These are phyloP conservation scores for Epipyxis sp. DNA, from an alignment of 108 stramenopile species.

Conservation along the genomic window DNA sequence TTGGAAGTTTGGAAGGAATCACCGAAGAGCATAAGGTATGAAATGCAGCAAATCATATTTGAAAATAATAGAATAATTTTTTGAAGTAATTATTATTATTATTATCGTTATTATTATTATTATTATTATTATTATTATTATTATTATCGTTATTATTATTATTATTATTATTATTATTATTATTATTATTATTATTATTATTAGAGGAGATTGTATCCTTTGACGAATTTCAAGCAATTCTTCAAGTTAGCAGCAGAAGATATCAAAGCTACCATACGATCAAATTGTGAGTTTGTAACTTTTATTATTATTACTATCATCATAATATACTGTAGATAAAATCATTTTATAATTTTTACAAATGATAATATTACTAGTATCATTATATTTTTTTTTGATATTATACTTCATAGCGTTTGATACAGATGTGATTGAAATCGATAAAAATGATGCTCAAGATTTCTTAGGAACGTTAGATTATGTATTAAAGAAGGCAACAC, in stretches of 20 bases:
- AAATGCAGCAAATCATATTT: no score
- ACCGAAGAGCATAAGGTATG: background rate
- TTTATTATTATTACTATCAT: background rate
- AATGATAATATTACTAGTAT: no score
- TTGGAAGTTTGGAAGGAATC: background rate
- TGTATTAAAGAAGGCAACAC: constrained; percentile 5
- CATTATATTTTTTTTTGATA: background rate
- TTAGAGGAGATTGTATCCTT: background rate
- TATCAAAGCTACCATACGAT: background rate
- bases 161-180: no score
- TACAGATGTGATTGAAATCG: background rate
- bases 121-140: no score
- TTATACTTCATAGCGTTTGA: background rate
- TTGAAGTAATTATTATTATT: no score
- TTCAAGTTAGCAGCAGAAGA: constrained; percentile 31
- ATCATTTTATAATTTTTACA: no score
- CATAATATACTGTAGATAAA: no score
- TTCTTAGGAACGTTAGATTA: constrained; percentile 7
- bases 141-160: no score
- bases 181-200: background rate
- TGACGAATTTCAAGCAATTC: constrained; percentile 26
- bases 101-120: no score
- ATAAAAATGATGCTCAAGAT: constrained; percentile 9
- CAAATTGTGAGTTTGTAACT: constrained; percentile 4
- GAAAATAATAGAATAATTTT: no score